Evolutionary conservation across 2,329 filamentous ascomycete species (phyloP), one percentile per base, ranked within the genome.

Genomic region (Pseudodiploospora longispora): DNA sequence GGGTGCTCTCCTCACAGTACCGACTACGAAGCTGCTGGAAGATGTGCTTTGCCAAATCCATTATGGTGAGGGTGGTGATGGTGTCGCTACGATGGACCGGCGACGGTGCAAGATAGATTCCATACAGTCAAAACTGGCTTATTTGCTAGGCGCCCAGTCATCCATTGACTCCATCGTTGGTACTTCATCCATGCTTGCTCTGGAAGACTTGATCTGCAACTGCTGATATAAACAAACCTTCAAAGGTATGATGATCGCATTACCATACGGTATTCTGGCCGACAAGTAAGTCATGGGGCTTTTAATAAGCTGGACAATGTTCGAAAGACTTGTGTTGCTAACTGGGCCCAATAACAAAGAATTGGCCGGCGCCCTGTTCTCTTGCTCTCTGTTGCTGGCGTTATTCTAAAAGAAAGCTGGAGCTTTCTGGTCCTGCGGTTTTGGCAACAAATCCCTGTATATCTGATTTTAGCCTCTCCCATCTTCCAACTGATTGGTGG

Each of bases 281-380:
- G 40, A 42, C 19, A 27, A 34, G 40, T 42, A 33, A 27, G 31
- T 12, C 19, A 19, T 19, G 3, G 19, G 19, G 19, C 30, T 36
- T 27, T 37, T 6, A 6, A 27, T 42, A 10, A 36, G 9, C 10
- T 5, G 19, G 6, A 2, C 32, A 2, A 34, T 34, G 9, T 2
- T 34, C 2, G 8, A 12, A 34, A 12, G 32, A 12, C 32, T 34
- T 12, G 12, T 2, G 32, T 9, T 12, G 32, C 12, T 12, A 12
- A 34, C 32, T 34, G 19, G 32, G 12, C 32, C 12, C 9, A 34
- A 34, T 10, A 12, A 28, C 10, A 30, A 12, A 49, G 43, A 29
- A 44, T 49, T 27, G 47, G 47, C 2, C 47, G 47, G 33, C 44
- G 42, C 4, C 44, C 44, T 4, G 44, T 49, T n/a, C 35, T 49